Percentiles rank a stretch among this genome's conserved stretches.
phyloP scores from a whole-genome alignment of 441 rosid genomes.

The Arabidopsis lyrata region DNA sequence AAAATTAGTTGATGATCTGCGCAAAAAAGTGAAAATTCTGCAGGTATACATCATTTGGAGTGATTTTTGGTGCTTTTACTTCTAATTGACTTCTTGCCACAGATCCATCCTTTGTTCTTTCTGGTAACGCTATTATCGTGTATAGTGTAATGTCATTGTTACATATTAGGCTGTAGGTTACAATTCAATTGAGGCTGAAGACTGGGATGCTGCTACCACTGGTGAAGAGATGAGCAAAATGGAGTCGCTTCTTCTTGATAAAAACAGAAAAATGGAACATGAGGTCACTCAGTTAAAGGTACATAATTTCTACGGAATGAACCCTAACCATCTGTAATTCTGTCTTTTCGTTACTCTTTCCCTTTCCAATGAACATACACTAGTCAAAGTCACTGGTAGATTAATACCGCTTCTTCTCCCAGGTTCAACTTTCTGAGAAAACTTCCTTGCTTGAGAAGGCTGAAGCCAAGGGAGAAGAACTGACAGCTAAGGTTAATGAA shows the following conservation, averaged over 20 bases:
- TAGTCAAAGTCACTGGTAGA: conserved; percentile 19
- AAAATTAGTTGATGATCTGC: conserved; percentile 96
- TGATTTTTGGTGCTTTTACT: conserved; percentile 20
- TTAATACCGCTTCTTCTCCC: conserved; percentile 37
- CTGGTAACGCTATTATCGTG: conserved; percentile 19
- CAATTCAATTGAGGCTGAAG: conserved; percentile 98
- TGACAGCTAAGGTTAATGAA: conserved; percentile 74
- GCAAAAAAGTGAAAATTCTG: conserved; percentile 96
- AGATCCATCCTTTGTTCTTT: conserved; percentile 18
- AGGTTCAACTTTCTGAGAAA: conserved; percentile 95
- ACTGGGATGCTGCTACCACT: conserved; percentile 96
- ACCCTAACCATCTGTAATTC: conserved; percentile 14
- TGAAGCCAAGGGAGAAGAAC: conserved; percentile 79
- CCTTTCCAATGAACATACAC: not conserved
- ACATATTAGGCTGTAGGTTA: conserved; percentile 88
- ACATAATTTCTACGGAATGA: conserved; percentile 30
- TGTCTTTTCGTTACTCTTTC: conserved; percentile 26
- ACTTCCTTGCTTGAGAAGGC: conserved; percentile 76
- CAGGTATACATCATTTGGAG: conserved; percentile 60
- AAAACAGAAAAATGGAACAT: conserved; percentile 98
- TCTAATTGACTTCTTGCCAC: conserved; percentile 8
- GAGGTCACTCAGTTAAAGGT: conserved; percentile 96
- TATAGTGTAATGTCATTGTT: conserved; percentile 27
- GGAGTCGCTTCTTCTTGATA: conserved; percentile 99
- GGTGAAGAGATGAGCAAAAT: conserved; percentile 99